phyloP scores from a whole-genome alignment of 345 rosid genomes.

The Arabis hirsuta region DNA sequence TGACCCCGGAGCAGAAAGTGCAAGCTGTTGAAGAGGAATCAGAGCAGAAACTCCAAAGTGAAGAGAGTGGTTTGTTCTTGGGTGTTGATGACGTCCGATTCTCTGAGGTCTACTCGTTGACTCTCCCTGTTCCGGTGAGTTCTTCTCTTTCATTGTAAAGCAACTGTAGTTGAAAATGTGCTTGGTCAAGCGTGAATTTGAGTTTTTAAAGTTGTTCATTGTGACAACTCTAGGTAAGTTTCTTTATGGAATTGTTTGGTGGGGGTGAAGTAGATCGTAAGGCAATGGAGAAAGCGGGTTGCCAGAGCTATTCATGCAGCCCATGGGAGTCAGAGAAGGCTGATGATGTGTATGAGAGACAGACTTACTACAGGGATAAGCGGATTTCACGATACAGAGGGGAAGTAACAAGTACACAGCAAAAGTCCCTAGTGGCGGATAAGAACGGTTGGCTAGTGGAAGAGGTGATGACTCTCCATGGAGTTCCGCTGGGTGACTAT shows the following conservation, averaged over 20 bases:
- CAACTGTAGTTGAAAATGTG: not conserved
- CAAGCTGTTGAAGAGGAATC: slow-evolving; percentile 90
- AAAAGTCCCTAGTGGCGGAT: slow-evolving; percentile 66
- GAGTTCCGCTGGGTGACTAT: slow-evolving; percentile 90
- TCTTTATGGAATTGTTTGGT: slow-evolving; percentile 73
- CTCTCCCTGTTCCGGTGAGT: slow-evolving; percentile 76
- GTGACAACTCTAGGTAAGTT: slow-evolving; percentile 55
- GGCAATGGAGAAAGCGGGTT: slow-evolving; percentile 90
- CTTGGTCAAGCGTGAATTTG: slow-evolving; percentile 3
- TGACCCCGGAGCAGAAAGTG: slow-evolving; percentile 95
- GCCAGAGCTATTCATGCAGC: slow-evolving; percentile 77
- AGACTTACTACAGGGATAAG: slow-evolving; percentile 81
- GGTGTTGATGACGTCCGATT: slow-evolving; percentile 85
- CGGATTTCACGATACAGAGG: slow-evolving; percentile 79
- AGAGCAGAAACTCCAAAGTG: slow-evolving; percentile 73
- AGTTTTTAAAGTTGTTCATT: slow-evolving; percentile 23
- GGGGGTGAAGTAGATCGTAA: slow-evolving; percentile 84
- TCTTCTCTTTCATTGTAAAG: slow-evolving; percentile 13
- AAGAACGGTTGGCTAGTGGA: slow-evolving; percentile 81
- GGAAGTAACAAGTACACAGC: slow-evolving; percentile 95
- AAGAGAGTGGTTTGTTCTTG: slow-evolving; percentile 80
- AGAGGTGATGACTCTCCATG: slow-evolving; percentile 94
- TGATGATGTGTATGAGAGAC: slow-evolving; percentile 82
- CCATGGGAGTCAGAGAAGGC: slow-evolving; percentile 92
- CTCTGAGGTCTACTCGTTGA: slow-evolving; percentile 70